A percentile compares a stretch with the other conserved stretches of the same genome.
These are phyloP conservation scores for Xylaria sp. DNA, from an alignment of 2,329 filamentous ascomycete genomes.

Conservation along the genomic window DNA sequence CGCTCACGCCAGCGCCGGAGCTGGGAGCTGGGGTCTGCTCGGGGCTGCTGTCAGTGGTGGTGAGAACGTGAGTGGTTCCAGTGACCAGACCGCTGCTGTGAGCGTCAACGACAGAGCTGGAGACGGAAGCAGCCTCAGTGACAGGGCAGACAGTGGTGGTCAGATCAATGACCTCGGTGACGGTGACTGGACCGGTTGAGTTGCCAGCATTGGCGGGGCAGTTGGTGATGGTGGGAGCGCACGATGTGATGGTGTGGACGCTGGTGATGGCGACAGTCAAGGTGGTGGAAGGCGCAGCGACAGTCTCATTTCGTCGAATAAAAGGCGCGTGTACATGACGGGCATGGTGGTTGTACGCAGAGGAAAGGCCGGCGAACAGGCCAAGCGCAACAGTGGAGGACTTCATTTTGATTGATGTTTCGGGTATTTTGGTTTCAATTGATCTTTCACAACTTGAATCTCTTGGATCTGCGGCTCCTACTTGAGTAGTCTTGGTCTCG, in stretches of 20 bases:
- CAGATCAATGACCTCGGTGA: constrained; percentile 52
- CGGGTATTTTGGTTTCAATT: constrained; percentile 15
- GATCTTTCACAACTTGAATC: constrained; percentile 23
- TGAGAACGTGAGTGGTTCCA: constrained; percentile 45
- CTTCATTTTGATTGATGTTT: constrained; percentile 48
- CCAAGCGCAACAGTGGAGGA: constrained; percentile 49
- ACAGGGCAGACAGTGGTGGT: constrained; percentile 54
- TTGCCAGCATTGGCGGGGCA: constrained; percentile 46
- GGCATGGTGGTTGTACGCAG: constrained; percentile 49
- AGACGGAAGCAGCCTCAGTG: constrained; percentile 46
- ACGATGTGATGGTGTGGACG: constrained; percentile 49
- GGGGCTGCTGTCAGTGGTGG: constrained; percentile 36
- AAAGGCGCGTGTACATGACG: constrained; percentile 48
- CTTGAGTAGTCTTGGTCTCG: constrained; percentile 45
- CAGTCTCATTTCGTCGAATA: constrained; percentile 46
- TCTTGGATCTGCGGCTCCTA: constrained; percentile 38
- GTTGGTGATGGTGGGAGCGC: constrained; percentile 50
- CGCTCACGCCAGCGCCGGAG: constrained; percentile 27
- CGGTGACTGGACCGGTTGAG: constrained; percentile 46
- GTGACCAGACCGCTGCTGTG: constrained; percentile 49
- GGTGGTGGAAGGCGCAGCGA: constrained; percentile 43
- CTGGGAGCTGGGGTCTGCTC: constrained; percentile 33
- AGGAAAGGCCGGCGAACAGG: constrained; percentile 49
- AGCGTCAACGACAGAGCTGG: constrained; percentile 47
- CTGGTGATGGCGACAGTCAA: constrained; percentile 48